A percentile compares a stretch with the other conserved stretches of the same genome.
These are phyloP conservation scores for Leccinum uliginosum DNA, from an alignment of 768 basidiomycete genomes.

Conservation along the genomic window DNA sequence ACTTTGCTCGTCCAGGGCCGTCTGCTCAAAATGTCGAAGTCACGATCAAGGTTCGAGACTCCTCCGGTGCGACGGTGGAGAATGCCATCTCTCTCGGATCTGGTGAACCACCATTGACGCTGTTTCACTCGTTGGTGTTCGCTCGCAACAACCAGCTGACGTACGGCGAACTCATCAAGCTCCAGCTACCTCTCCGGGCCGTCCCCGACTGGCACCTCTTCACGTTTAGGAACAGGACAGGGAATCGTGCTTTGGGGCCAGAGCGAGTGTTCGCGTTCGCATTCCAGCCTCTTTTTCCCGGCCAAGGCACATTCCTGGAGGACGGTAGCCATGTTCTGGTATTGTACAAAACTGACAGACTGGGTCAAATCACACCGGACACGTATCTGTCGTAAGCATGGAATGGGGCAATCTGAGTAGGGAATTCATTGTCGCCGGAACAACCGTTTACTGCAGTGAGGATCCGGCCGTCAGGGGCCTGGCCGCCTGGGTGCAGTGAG, in stretches of 20 bases:
- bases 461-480: too few species aligned
- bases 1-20: conserved; percentile 56
- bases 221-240: conserved; percentile 77
- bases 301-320: conserved; percentile 72
- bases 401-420: too few species aligned
- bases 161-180: conserved; percentile 89
- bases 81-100: conserved; percentile 77
- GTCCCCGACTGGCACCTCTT: conserved; percentile 85
- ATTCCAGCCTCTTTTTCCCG: conserved; percentile 82
- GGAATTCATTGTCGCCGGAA: too few species aligned
- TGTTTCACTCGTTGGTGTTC: conserved; percentile 91
- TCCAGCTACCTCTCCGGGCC: conserved; percentile 64
- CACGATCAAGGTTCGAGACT: conserved; percentile 78
- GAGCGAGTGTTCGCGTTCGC: conserved; percentile 91
- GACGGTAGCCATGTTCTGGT: conserved; percentile 86
- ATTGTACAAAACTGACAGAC: conserved; percentile 78
- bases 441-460: too few species aligned
- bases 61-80: conserved; percentile 64
- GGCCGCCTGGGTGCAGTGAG: too few species aligned
- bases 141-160: conserved; percentile 84
- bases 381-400: conserved; percentile 72
- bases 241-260: conserved; percentile 42
- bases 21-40: conserved; percentile 70
- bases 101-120: conserved; percentile 75
- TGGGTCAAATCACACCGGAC: conserved; percentile 55